phyloP scores from a whole-genome alignment of 768 basidiomycete genomes.

The Fomitopsis pulvina region DNA sequence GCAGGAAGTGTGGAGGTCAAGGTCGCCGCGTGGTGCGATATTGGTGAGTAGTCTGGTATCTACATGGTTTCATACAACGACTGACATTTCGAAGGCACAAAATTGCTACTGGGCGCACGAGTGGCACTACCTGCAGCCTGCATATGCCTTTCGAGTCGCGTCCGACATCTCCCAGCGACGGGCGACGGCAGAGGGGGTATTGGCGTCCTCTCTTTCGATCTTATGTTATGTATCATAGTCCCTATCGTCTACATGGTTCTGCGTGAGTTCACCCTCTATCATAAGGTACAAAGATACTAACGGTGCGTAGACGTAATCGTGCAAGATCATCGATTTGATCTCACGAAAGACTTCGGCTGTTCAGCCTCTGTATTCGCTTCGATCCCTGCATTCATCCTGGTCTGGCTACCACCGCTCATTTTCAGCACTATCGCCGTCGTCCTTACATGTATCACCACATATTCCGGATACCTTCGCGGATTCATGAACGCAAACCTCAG shows the following conservation, averaged over 20 bases:
- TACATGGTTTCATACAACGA: background rate
- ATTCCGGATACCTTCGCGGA: constrained; percentile 3
- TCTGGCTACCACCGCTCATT: constrained; percentile 30
- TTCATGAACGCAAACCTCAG: constrained; percentile 3
- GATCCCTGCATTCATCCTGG: constrained; percentile 30
- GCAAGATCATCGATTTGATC: constrained; percentile 31
- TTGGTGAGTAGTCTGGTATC: constrained; percentile 37
- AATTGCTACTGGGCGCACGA: constrained; percentile 3
- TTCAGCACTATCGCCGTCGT: constrained; percentile 39
- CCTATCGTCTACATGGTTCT: constrained; percentile 26
- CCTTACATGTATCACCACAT: constrained; percentile 31
- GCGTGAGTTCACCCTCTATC: constrained; percentile 19
- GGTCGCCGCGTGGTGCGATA: constrained; percentile 69
- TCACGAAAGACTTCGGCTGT: constrained; percentile 27
- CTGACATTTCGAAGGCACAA: constrained; percentile 1
- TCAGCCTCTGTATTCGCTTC: constrained; percentile 30
- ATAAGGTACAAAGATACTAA: constrained; percentile 21
- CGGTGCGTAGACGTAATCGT: constrained; percentile 26
- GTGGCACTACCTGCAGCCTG: constrained; percentile 3
- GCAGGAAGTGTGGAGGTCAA: constrained; percentile 37
- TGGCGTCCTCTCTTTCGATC: constrained; percentile 25
- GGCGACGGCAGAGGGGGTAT: background rate
- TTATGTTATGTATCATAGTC: constrained; percentile 17
- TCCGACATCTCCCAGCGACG: background rate
- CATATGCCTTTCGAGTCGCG: background rate